Evolutionary conservation across 192 early-diverging fungal species (phyloP), one percentile per base, ranked within the genome.

Genomic region (Gryganskiella cystojenkinii): DNA sequence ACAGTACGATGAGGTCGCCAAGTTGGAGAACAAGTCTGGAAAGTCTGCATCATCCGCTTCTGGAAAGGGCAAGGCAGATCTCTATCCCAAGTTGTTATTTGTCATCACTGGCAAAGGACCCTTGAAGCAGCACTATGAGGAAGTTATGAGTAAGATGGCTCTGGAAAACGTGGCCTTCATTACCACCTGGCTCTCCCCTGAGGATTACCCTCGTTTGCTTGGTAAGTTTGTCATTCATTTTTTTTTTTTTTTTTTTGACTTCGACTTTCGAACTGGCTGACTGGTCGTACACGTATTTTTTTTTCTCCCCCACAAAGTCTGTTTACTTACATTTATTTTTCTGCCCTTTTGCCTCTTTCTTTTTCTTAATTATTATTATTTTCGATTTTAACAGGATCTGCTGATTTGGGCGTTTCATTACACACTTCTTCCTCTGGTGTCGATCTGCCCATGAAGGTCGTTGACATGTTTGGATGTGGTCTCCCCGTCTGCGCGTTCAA

Each of bases 381-480:
- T 1, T 22, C 13, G 4, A 3, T 27, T 7, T 20, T 19, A 50
- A 20, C 52, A 90, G 93, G 94, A n/a, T 88, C 90, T 28, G 95
- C 96, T 3, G 96, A 98, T 84, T 83, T 99, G 52, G 97, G 97
- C 37, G 82, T 99, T 15, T 95, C 89, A 46, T 84, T 99, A 60
- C 97, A 99, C 83, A 94, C 90, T 25, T 95, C 93, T n/a, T 95
- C 96, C 8, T 94, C 92, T 34, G 97, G 97, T 4, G 85, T 99
- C 54, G 97, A 99, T 73, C 78, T 99, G 68, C 97, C 97, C 8
- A 99, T 99, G 97, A 99, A 99, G 82, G 88, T 98, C 7, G 95
- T 98, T 9, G 97, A 99, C 70, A 96, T 99, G 96, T 96, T 98
- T 89, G 97, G 96, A 19, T 97, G 94, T 79, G 95, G 93, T 4